These are phyloP conservation scores for Rhynchospora breviuscula DNA, from an alignment of 176 grass and related monocot genomes.

Conservation along the genomic window DNA sequence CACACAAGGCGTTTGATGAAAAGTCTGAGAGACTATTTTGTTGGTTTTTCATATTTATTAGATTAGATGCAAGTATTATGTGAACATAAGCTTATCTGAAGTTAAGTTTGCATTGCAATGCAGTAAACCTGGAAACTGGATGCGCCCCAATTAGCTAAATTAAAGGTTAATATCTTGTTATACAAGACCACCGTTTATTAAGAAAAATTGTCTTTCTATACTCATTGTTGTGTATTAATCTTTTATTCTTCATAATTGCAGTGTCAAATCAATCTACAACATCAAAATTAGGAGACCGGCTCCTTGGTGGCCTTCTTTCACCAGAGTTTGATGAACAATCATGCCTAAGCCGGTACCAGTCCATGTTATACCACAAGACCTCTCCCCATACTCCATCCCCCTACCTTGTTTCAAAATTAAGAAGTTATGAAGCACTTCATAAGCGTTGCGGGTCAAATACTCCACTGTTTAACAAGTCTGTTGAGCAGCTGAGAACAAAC, in stretches of 20 bases:
- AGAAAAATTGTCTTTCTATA: background rate
- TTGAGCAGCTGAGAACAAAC: constrained; percentile 27
- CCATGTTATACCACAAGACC: constrained; percentile 19
- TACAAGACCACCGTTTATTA: background rate
- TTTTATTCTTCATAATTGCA: background rate
- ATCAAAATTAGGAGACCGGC: background rate
- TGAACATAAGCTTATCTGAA: too few relatives aligned
- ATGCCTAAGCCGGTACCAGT: constrained; percentile 36
- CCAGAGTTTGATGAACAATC: constrained; percentile 21
- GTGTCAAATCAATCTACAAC: background rate
- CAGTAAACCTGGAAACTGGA: too few relatives aligned
- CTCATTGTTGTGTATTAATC: background rate
- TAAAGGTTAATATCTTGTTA: background rate
- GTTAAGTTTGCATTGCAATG: too few relatives aligned
- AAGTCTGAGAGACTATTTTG: background rate
- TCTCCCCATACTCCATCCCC: constrained; percentile 24
- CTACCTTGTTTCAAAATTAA: constrained; percentile 25
- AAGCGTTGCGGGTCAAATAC: constrained; percentile 30
- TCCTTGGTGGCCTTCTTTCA: constrained; percentile 24
- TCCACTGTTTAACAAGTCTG: constrained; percentile 23
- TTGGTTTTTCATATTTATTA: background rate
- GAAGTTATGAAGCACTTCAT: constrained; percentile 29
- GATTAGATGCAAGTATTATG: too few relatives aligned
- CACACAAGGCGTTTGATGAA: background rate
- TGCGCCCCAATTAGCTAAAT: background rate